These are phyloP conservation scores for Beauveria sp. DNA, from an alignment of 2,329 filamentous ascomycete genomes.

Conservation along the genomic window DNA sequence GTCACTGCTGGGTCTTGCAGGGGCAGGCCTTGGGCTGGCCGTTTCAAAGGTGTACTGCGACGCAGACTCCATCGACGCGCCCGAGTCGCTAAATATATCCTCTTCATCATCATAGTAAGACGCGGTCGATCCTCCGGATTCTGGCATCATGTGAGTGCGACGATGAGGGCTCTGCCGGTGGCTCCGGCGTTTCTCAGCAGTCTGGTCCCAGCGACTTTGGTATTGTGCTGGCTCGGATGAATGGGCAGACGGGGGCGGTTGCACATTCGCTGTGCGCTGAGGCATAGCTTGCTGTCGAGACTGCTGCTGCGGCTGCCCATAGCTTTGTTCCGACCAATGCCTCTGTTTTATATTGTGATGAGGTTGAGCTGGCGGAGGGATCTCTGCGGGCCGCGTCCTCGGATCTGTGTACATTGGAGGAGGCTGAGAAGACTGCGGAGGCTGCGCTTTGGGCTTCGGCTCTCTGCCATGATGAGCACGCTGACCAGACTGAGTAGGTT, in stretches of 20 bases:
- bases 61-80: neutral
- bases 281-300: neutral
- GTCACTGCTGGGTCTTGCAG: neutral
- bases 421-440: neutral
- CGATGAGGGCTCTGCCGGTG: neutral
- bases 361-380: neutral
- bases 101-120: neutral
- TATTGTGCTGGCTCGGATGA: neutral
- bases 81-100: neutral
- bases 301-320: neutral
- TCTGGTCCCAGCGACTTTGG: neutral
- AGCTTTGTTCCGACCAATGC: neutral
- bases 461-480: too few species aligned
- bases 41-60: neutral
- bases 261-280: neutral
- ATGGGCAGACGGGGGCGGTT: neutral
- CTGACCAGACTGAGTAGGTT: too few species aligned
- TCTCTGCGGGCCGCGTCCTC: neutral
- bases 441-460: neutral
- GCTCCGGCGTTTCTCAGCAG: neutral
- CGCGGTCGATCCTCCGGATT: neutral
- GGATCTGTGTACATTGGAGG: neutral
- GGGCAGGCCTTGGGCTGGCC: neutral
- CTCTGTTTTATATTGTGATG: neutral
- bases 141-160: neutral